Evolutionary conservation across 257 asterid species (phyloP), one percentile per base, ranked within the genome.

Genomic region (Echites panduratus): DNA sequence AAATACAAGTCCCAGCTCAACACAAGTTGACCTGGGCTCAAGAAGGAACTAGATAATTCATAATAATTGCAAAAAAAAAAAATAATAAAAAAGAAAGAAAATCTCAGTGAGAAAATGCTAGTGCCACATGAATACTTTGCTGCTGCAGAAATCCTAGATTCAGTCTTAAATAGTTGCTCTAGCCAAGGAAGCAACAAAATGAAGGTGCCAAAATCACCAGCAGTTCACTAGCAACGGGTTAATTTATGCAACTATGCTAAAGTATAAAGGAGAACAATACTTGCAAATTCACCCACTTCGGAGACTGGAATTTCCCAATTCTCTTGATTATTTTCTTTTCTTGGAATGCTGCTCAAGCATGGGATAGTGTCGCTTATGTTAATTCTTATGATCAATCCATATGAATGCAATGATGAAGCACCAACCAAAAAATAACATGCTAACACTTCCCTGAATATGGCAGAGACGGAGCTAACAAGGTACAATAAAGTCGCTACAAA

Each of bases 1-100:
- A 65, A 85, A 87, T 82, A 84, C 70, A 57, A 76, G 49, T 73
- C 84, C 86, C 86, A 67, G 85, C 73, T 81, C 88, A 83, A 66
- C 29, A 62, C 38, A n/a, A 59, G 53, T 74, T 74, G 81, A 79
- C 77, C 88, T 57, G 79, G 85, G 91, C 74, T 71, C 38, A 72
- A 69, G 26, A 69, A 72, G 69, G 19, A 77, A 38, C 19, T 59
- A 61, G 65, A 66, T 20, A 41, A 70, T 24, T 26, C 63, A 64
- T 50, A 20, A 47, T 62, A 70, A 44, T 38, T 32, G 40, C 4
- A 38, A 48, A 71, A 50, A 45, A 22, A 19, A 24, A 41, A 59
- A n/a, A n/a, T n/a, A n/a, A n/a, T n/a, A n/a, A n/a, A n/a, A n/a
- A n/a, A n/a, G n/a, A n/a, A n/a, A n/a, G n/a, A n/a, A n/a, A n/a